Base-by-base conservation (phyloP, 208 protist genomes). In the Angomonas desouzai region DNA sequence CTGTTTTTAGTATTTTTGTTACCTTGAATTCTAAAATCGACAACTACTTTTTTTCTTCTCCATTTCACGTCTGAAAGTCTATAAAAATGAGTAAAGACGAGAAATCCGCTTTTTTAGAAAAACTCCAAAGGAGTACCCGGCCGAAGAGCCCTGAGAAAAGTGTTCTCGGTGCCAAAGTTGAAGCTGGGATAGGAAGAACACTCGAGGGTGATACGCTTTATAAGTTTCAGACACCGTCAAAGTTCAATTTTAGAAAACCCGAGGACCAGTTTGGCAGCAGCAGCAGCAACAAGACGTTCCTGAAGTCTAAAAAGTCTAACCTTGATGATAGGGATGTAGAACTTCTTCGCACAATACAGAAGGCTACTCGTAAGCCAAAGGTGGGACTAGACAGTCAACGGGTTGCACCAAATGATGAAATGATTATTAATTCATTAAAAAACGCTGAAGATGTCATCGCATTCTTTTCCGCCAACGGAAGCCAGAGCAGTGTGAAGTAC, bases 371-470 rank as follows among this genome's bases (percentile, higher is more conserved):
- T 4, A 79, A 79, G 29, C 85, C 89, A 27, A 76, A 66, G 28
- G 76, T 77, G 30, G 72, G 67, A n/a, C 67, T 61, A 29, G 59
- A 71, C 28, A 64, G 77, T 11, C 70, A 79, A 49, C 56, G 49
- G 25, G 88, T 91, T 0, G 93, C 93, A 18, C 93, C 93, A 13
- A 79, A 97, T 51, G 93, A 97, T 63, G 81, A 86, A 64, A 68
- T 48, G 0, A 63, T 92, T 38, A 85, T 97, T 43, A 64, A 68
- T n/a, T 66, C 65, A 11, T 72, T 98, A 33, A 77, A 90, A 33
- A 97, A 87, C 16, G 93, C 81, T 32, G 92, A 97, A 62, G 94
- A 98, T 55, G 92, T 84, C 30, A 85, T 98, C 58, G 81, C 93
- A 7, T 98, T 97, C 71, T 98, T 98, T 76, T 91, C 92, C 7